Evolutionary conservation across 208 protist species (phyloP).

Genomic region (Angomonas desouzai): DNA sequence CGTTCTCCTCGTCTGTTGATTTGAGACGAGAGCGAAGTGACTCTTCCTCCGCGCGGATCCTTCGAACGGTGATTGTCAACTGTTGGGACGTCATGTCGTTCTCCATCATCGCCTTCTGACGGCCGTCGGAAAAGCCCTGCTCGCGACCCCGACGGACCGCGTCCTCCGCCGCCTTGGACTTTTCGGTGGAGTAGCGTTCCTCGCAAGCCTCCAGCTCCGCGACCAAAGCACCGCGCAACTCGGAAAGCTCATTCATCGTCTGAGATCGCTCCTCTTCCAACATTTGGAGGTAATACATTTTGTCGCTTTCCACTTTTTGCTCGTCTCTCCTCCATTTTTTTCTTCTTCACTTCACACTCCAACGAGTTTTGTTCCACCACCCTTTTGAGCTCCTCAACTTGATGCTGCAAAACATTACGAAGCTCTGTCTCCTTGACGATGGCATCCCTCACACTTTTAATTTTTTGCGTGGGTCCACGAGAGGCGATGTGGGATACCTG

Average conservation of each 20-base stretch:
- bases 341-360: constrained; percentile 46
- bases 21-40: constrained; percentile 46
- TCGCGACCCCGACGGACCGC: constrained; percentile 52
- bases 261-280: constrained; percentile 64
- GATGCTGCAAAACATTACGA: constrained; percentile 42
- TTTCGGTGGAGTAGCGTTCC: constrained; percentile 46
- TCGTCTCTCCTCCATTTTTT: constrained; percentile 42
- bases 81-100: constrained; percentile 43
- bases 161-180: constrained; percentile 38
- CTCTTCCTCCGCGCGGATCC: constrained; percentile 44
- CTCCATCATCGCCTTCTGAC: constrained; percentile 40
- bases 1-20: constrained; percentile 36
- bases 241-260: constrained; percentile 43
- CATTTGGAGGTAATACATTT: constrained; percentile 49
- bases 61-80: constrained; percentile 40
- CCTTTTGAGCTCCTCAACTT: constrained; percentile 37
- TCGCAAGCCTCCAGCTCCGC: constrained; percentile 48
- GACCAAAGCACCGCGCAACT: constrained; percentile 61
- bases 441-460: constrained; percentile 29
- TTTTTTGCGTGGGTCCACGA: constrained; percentile 41
- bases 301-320: constrained; percentile 65
- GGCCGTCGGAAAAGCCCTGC: constrained; percentile 56
- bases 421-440: constrained; percentile 31
- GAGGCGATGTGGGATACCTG: constrained; percentile 31
- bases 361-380: constrained; percentile 37